These are phyloP conservation scores for Kingdonia uniflora DNA, from an alignment of 164 flowering plant species.

Conservation along the genomic window DNA sequence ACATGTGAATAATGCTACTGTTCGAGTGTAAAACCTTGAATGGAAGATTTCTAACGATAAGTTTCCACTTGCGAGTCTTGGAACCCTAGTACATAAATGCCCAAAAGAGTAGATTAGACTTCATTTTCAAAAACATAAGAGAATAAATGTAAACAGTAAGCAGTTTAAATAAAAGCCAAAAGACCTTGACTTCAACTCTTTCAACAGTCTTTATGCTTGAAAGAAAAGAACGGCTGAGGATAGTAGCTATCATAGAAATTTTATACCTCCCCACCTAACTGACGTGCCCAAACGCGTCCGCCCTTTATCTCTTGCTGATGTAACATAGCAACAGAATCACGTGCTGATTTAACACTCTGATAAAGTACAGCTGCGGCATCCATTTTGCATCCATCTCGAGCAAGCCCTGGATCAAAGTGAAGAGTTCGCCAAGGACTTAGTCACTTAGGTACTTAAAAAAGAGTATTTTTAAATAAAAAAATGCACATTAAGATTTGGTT, in stretches of 20 bases:
- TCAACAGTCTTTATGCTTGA: no score
- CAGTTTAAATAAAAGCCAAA: no score
- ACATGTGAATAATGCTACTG: background rate
- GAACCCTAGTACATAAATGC: constrained; percentile 56
- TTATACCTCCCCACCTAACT: constrained; percentile 91
- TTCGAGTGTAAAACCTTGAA: constrained; percentile 48
- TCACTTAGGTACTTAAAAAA: no score
- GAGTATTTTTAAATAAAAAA: no score
- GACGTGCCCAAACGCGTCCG: constrained; percentile 84
- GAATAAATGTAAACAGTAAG: no score
- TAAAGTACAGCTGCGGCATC: constrained; percentile 75
- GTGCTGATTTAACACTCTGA: constrained; percentile 68
- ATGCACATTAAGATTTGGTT: no score
- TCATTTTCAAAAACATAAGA: no score
- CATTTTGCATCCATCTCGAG: constrained; percentile 81
- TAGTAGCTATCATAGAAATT: no score
- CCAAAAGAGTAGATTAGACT: background rate
- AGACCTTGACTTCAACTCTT: no score
- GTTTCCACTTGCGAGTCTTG: constrained; percentile 86
- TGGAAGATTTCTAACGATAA: constrained; percentile 88
- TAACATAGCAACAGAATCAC: constrained; percentile 56
- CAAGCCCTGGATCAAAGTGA: constrained; percentile 45
- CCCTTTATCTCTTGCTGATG: constrained; percentile 78
- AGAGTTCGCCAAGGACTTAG: background rate
- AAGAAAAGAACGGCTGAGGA: no score